Evolutionary conservation across 169 alveolate species (phyloP), one percentile per base, ranked within the genome.

Genomic region (Cryptosporidium parvum): DNA sequence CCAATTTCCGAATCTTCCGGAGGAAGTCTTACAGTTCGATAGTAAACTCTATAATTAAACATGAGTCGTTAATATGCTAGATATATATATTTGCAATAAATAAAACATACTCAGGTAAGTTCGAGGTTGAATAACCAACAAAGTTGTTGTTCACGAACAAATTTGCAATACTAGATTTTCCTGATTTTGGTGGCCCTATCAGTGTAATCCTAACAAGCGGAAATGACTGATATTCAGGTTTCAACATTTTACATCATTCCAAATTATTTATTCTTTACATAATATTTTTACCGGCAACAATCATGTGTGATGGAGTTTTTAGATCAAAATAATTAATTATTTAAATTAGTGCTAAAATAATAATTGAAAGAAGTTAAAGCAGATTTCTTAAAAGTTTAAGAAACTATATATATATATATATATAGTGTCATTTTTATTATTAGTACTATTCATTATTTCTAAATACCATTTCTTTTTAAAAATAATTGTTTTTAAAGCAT

Each of bases 101-200:
- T 37, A 2, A 2, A 29, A 61, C 89, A 62, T 80, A 80, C 89
- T 80, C 69, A 14, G 89, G 89, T 51, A 65, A 45, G n/a, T 26
- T 16, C 10, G 80, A 62, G 35, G 33, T 37, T 48, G 75, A 35
- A 26, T 80, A 31, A 3, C 59, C 75, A 26, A 39, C 9, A n/a
- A 62, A 80, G 18, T 80, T 69, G 65, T 80, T 80, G 52, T 45
- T 80, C 23, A 59, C 65, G 21, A 62, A 80, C 16, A 26, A 29
- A 80, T 80, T 70, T 37, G 89, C 89, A 23, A 80, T 80, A 26
- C 80, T 80, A 18, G 89, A 80, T 53, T 80, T 80, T 29, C 89
- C 89, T 3, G 89, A 80, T 42, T 62, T 80, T 2, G 73, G 69
- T 42, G 89, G 89, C 31, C 89, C 89, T 62, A 80, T 80, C 18